These are phyloP conservation scores for Mimosa pudica DNA, from an alignment of 306 rosid species.

Conservation along the genomic window DNA sequence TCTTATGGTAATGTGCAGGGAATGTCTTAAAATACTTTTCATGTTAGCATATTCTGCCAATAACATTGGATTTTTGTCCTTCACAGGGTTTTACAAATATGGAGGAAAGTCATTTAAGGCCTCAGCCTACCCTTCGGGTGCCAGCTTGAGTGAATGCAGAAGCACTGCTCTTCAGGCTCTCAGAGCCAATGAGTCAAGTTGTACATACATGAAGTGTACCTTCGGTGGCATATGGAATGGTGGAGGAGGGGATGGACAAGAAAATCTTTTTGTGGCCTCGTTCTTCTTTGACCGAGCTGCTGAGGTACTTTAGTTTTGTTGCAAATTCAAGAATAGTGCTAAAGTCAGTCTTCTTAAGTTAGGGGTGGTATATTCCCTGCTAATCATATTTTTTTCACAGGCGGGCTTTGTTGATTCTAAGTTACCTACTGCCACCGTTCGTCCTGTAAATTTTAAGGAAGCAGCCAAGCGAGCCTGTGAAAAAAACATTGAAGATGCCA, in stretches of 20 bases:
- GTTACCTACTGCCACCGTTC: constrained; percentile 60
- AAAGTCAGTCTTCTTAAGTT: constrained; percentile 16
- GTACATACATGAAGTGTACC: constrained; percentile 94
- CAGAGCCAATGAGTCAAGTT: constrained; percentile 68
- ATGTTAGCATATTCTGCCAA: constrained; percentile 20
- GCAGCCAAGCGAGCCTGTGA: constrained; percentile 94
- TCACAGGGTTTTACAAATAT: constrained; percentile 65
- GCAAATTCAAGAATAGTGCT: constrained; percentile 13
- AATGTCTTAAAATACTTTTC: background rate
- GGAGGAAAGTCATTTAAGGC: constrained; percentile 75
- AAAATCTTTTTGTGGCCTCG: constrained; percentile 89
- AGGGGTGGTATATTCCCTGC: constrained; percentile 28
- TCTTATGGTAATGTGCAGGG: background rate
- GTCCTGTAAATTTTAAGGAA: constrained; percentile 69
- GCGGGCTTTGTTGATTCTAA: constrained; percentile 89
- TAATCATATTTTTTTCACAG: constrained; percentile 46
- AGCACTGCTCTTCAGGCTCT: constrained; percentile 69
- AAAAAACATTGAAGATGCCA: constrained; percentile 70
- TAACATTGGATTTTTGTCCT: constrained; percentile 9
- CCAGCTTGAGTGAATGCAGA: constrained; percentile 78
- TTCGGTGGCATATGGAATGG: constrained; percentile 98
- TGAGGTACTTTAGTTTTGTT: constrained; percentile 51
- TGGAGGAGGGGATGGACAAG: constrained; percentile 97
- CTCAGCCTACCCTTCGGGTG: constrained; percentile 63
- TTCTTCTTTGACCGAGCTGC: constrained; percentile 99